Conservation (phyloP, 148 eudicot species). For the Rhododendron molle region DNA sequence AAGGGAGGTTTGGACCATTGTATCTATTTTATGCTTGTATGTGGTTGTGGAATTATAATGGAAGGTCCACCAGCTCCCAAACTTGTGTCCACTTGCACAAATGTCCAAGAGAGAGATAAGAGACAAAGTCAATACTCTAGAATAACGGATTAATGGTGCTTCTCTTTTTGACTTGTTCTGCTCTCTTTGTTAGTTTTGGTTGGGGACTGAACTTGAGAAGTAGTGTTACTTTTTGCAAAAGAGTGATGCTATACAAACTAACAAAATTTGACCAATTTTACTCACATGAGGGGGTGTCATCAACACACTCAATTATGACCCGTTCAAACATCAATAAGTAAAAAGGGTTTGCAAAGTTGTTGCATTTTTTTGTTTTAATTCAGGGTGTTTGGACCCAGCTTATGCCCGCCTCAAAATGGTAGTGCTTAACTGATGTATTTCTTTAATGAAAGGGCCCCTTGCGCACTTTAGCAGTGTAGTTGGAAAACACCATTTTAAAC, state of each 20-base stretch:
- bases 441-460: too few relatives aligned
- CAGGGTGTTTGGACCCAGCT: too few relatives aligned
- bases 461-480: too few relatives aligned
- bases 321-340: not conserved
- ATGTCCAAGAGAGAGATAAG: not conserved
- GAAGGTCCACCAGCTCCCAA: not conserved
- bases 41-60: not conserved
- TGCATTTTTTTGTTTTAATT: too few relatives aligned
- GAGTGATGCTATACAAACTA: not conserved
- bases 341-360: not conserved
- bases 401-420: too few relatives aligned
- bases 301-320: not conserved
- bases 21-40: not conserved
- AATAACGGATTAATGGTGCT: not conserved
- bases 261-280: not conserved
- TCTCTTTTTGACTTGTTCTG: not conserved
- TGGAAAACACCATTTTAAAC: not conserved
- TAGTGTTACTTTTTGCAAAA: not conserved
- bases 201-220: not conserved
- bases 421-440: not conserved
- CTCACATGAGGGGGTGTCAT: not conserved
- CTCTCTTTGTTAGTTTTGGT: not conserved
- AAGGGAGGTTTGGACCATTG: not conserved
- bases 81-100: not conserved
- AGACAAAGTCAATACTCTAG: not conserved